Conservation (phyloP, 441 rosid species). For the Breynia disticha region DNA sequence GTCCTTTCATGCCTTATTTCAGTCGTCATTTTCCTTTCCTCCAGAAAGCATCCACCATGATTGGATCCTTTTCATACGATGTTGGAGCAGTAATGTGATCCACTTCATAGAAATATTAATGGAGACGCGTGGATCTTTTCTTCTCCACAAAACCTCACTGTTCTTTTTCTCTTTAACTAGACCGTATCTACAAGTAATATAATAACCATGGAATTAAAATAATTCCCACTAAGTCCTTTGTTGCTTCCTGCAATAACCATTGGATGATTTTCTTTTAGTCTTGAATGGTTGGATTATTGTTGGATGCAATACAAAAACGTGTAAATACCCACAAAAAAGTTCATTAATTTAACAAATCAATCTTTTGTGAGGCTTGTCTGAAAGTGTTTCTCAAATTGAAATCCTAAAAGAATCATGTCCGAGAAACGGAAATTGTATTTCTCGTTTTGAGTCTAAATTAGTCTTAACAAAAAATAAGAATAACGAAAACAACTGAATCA, state of each 20-base stretch:
- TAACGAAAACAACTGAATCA: conserved; percentile 5
- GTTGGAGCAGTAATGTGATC: background rate
- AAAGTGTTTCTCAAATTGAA: no score
- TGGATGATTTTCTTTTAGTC: conserved; percentile 2
- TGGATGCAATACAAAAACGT: background rate
- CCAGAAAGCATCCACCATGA: no score
- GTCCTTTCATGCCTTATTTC: no score
- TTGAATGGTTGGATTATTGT: background rate
- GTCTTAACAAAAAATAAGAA: conserved; percentile 1
- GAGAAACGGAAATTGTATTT: no score
- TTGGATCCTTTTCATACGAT: no score
- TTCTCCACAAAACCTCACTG: conserved; percentile 8
- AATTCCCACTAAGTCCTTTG: conserved; percentile 13
- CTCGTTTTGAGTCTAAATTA: no score
- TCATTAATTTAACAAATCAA: no score
- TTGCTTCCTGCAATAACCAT: conserved; percentile 14
- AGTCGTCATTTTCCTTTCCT: no score
- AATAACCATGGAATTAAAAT: background rate
- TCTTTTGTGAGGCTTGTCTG: no score
- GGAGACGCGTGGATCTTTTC: conserved; percentile 6
- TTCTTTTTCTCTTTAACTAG: conserved; percentile 10
- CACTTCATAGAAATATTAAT: conserved; percentile 1
- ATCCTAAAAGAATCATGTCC: no score
- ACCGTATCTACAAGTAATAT: conserved; percentile 4
- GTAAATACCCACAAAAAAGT: background rate